Evolutionary conservation across 441 rosid species (phyloP).

Genomic region (Erodium texanum): DNA sequence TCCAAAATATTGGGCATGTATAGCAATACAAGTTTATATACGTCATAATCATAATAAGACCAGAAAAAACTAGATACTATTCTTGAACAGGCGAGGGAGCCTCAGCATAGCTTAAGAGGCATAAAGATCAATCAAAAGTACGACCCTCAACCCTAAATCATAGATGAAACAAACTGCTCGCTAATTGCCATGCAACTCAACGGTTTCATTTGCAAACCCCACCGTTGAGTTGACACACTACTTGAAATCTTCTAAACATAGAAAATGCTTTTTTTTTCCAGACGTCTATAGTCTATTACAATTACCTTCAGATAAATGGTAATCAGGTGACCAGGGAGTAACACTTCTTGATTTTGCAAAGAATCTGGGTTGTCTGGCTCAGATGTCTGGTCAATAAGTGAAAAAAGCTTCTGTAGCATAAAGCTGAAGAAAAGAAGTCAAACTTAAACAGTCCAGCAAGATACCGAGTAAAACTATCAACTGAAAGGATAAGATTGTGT

Average conservation of each 20-base stretch:
- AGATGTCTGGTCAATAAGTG: conserved; percentile 89
- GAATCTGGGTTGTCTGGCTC: conserved; percentile 77
- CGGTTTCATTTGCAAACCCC: neutral
- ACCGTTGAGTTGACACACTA: neutral
- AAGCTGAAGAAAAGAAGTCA: conserved; percentile 46
- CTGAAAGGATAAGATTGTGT: conserved; percentile 8
- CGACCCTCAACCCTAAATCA: neutral
- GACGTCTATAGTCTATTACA: neutral
- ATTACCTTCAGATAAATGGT: conserved; percentile 83
- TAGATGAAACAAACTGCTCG: neutral
- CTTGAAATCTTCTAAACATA: neutral
- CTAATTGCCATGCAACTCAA: neutral
- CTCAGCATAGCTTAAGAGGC: neutral
- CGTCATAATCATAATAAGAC: neutral
- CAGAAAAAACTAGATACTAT: neutral
- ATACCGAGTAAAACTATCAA: conserved; percentile 5
- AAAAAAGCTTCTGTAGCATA: conserved; percentile 93
- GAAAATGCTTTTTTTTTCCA: neutral
- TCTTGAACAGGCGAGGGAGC: neutral
- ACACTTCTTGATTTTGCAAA: conserved; percentile 91
- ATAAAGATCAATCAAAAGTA: neutral
- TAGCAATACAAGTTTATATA: neutral
- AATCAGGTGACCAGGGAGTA: conserved; percentile 91
- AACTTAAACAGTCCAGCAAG: conserved; percentile 6
- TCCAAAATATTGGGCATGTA: neutral